Evolutionary conservation across 2,329 filamentous ascomycete genomes (phyloP).

Genomic region (Exutisphaerella laricina): DNA sequence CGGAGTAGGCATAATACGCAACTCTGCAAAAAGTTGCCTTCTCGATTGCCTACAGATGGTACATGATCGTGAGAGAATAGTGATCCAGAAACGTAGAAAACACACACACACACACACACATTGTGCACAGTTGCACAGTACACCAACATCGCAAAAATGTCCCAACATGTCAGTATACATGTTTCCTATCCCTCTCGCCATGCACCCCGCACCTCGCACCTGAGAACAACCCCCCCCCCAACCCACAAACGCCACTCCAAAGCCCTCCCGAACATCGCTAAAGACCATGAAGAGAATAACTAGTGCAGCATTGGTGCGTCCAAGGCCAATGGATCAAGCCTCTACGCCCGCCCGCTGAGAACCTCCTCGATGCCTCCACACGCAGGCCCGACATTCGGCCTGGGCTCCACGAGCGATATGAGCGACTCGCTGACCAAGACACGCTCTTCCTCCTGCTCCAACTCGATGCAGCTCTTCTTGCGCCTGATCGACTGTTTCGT

Average conservation of each 20-base stretch:
- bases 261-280: conserved; percentile 7
- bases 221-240: background rate
- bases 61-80: too few relatives aligned
- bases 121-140: too few relatives aligned
- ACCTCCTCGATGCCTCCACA: conserved; percentile 33
- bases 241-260: background rate
- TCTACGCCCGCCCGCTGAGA: conserved; percentile 21
- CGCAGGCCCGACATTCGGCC: conserved; percentile 23
- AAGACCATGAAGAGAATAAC: conserved; percentile 4
- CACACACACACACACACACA: too few relatives aligned
- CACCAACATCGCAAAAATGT: too few relatives aligned
- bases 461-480: conserved; percentile 29
- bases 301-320: background rate
- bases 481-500: conserved; percentile 20
- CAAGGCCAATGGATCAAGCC: background rate
- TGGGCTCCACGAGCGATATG: conserved; percentile 28
- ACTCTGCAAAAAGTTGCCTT: too few relatives aligned
- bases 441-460: conserved; percentile 31
- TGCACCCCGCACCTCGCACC: background rate
- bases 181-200: background rate
- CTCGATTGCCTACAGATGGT: too few relatives aligned
- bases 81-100: too few relatives aligned
- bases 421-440: conserved; percentile 20
- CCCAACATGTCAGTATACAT: too few relatives aligned
- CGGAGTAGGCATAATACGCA: too few relatives aligned